A percentile compares a stretch with the other conserved stretches of the same genome.
Evolutionary conservation across 148 eudicot species (phyloP).

Genomic region (Camellia sinensis): DNA sequence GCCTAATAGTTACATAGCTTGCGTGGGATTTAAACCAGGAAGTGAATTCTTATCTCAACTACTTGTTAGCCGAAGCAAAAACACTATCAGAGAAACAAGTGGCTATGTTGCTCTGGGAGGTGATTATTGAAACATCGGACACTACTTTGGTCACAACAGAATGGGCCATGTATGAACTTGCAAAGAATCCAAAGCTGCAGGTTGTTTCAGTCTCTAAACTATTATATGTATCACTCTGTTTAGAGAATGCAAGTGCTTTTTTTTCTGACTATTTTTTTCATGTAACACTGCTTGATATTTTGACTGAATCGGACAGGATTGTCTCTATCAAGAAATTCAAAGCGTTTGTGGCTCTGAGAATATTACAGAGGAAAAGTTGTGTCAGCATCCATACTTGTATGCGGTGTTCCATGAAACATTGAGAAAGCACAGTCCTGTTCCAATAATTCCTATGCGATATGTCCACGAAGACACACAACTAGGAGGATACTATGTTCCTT

Average conservation of each 20-base stretch:
- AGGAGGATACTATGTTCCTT: slow-evolving; percentile 74
- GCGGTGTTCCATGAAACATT: slow-evolving; percentile 89
- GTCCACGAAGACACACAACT: slow-evolving; percentile 76
- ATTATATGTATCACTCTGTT: too few species aligned
- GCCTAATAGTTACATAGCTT: neutral
- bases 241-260: too few species aligned
- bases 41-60: slow-evolving; percentile 50
- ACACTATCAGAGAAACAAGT: slow-evolving; percentile 57
- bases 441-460: slow-evolving; percentile 69
- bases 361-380: slow-evolving; percentile 63
- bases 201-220: slow-evolving; percentile 22
- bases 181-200: slow-evolving; percentile 71
- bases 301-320: slow-evolving; percentile 36
- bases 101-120: slow-evolving; percentile 82
- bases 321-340: slow-evolving; percentile 52
- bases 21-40: slow-evolving; percentile 34
- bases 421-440: slow-evolving; percentile 78
- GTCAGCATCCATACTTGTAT: slow-evolving; percentile 59
- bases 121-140: slow-evolving; percentile 80
- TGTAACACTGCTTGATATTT: neutral
- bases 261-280: neutral
- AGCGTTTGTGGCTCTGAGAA: slow-evolving; percentile 59
- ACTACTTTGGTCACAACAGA: slow-evolving; percentile 75
- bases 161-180: slow-evolving; percentile 95
- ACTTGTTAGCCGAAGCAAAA: slow-evolving; percentile 55